A percentile compares a stretch with the other conserved stretches of the same genome.
Evolutionary conservation across 2,329 filamentous ascomycete genomes (phyloP).

Genomic region (Calonectria hawksworthii): DNA sequence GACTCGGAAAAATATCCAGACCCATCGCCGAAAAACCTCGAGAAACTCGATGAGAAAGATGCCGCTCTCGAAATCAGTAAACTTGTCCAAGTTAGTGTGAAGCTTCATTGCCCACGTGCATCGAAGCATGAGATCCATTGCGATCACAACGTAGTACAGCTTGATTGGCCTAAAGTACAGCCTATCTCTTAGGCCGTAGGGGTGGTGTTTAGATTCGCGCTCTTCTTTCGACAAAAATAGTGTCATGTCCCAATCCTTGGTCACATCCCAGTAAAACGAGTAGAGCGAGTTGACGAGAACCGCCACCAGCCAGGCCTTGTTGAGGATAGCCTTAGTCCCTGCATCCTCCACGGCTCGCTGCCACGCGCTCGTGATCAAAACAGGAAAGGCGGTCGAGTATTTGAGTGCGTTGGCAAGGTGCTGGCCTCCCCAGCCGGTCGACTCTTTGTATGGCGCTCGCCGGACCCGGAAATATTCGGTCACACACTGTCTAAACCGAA

Average conservation of each 20-base stretch:
- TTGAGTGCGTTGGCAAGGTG: conserved; percentile 95
- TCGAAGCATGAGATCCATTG: conserved; percentile 83
- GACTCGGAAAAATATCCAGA: conserved; percentile 97
- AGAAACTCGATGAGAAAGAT: conserved; percentile 90
- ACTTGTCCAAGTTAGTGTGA: conserved; percentile 83
- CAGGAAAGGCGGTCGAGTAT: conserved; percentile 94
- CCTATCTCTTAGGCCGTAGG: conserved; percentile 82
- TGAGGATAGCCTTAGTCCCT: conserved; percentile 58
- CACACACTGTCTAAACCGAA: conserved; percentile 91
- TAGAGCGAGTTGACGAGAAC: conserved; percentile 89
- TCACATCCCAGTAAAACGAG: conserved; percentile 98
- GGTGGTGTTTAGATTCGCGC: conserved; percentile 74
- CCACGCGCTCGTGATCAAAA: conserved; percentile 84
- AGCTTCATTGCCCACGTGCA: conserved; percentile 95
- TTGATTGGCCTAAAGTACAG: conserved; percentile 79
- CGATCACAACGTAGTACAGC: conserved; percentile 87
- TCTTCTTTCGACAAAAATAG: conserved; percentile 75
- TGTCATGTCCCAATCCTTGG: conserved; percentile 96
- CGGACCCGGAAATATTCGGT: conserved; percentile 86
- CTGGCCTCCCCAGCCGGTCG: conserved; percentile 82
- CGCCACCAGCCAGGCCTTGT: conserved; percentile 77
- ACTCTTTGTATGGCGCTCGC: conserved; percentile 67
- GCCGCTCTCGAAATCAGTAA: conserved; percentile 88
- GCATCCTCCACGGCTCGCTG: conserved; percentile 71
- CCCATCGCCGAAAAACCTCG: conserved; percentile 90